Conservation (phyloP, 139 green algal genomes). For the Tetradesmus lagerheimii region DNA sequence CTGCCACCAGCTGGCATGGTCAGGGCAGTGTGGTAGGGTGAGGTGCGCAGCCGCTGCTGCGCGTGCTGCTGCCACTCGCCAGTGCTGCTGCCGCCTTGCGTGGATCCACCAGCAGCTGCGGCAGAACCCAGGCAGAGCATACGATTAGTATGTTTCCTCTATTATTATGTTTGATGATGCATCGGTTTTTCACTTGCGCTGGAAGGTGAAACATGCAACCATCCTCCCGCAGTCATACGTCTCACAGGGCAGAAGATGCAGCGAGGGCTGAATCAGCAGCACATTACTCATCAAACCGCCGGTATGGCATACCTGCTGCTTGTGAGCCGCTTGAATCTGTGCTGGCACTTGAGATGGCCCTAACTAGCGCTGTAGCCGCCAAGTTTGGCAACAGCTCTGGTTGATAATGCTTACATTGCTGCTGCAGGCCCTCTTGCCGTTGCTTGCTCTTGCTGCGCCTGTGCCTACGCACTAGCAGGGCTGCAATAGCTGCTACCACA, state of each 20-base stretch:
- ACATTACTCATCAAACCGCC: not conserved
- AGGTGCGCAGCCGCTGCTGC: not conserved
- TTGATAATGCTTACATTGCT: not conserved
- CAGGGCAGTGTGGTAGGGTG: constrained; percentile 1
- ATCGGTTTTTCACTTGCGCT: no score
- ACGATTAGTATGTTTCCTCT: not conserved
- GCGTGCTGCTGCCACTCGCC: not conserved
- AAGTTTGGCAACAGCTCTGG: not conserved
- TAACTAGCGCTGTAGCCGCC: not conserved
- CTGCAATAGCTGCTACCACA: not conserved
- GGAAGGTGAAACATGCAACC: no score
- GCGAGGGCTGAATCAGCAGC: no score
- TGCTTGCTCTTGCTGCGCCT: not conserved
- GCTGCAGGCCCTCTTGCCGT: not conserved
- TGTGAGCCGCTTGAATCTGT: not conserved
- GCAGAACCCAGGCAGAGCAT: not conserved
- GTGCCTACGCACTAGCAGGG: not conserved
- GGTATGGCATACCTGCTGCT: not conserved
- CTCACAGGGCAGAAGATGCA: no score
- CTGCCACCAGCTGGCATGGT: not conserved
- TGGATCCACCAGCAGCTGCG: not conserved
- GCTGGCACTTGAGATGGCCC: not conserved
- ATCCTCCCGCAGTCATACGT: no score
- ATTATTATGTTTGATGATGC: no score
- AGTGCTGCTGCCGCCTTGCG: not conserved